Conservation (phyloP, 2,329 filamentous ascomycete genomes). For the Diaporthe sp. region DNA sequence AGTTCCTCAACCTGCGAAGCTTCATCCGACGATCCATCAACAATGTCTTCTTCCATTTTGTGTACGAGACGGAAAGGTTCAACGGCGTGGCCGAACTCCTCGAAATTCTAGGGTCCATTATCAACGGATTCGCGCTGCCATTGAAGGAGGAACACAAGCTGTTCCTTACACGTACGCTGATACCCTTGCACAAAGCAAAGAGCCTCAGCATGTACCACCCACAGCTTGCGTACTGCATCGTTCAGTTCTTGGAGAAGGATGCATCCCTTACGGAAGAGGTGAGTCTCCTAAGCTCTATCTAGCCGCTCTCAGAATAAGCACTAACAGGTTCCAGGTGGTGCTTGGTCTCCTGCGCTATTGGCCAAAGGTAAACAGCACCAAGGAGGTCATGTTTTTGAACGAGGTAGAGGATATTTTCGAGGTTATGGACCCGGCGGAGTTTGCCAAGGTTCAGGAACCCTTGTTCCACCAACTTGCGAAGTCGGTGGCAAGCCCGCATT, state of each 20-base stretch:
- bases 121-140: constrained; percentile 97
- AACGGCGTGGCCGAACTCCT: constrained; percentile 97
- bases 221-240: constrained; percentile 97
- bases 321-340: constrained; percentile 75
- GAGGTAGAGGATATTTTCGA: constrained; percentile 99
- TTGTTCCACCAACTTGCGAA: constrained; percentile 98
- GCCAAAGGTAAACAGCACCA: constrained; percentile 99
- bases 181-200: constrained; percentile 98
- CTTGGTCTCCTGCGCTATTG: constrained; percentile 95
- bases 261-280: constrained; percentile 97
- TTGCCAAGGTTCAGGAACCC: constrained; percentile 98
- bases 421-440: constrained; percentile 98
- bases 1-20: constrained; percentile 96
- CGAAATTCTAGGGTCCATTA: constrained; percentile 97
- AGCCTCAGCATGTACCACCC: constrained; percentile 99
- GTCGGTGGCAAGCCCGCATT: constrained; percentile 97
- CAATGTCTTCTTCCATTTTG: constrained; percentile 99
- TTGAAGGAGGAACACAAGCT: constrained; percentile 99
- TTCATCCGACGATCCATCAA: constrained; percentile 99
- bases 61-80: constrained; percentile 98
- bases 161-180: constrained; percentile 91
- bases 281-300: constrained; percentile 47
- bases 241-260: constrained; percentile 98
- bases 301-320: neutral
- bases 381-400: constrained; percentile 99